Percentiles rank a stretch among this genome's conserved stretches.
Evolutionary conservation across 805 yeast species (phyloP).

Genomic region (Blastobotrys chiropterorum): DNA sequence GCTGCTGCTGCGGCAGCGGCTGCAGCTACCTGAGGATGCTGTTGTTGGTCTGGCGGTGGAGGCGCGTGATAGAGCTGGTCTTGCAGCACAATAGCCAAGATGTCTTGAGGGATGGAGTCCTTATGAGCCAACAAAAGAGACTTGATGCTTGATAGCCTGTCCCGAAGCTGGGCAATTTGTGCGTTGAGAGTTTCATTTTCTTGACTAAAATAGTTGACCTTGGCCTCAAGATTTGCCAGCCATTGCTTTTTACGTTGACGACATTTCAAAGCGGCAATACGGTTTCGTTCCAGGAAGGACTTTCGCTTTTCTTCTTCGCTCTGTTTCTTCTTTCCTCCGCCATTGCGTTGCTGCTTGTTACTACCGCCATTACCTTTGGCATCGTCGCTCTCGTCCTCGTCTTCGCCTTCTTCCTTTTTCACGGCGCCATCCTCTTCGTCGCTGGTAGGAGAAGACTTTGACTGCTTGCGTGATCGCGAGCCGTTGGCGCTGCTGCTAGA

Average conservation of each 20-base stretch:
- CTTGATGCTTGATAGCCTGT: conserved; percentile 45
- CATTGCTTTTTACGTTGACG: conserved; percentile 90
- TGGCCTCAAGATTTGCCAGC: conserved; percentile 75
- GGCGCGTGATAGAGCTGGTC: neutral
- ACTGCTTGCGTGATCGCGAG: neutral
- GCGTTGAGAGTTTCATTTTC: conserved; percentile 63
- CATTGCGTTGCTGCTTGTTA: conserved; percentile 1
- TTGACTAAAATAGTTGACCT: conserved; percentile 58
- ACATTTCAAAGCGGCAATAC: conserved; percentile 94
- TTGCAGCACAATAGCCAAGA: conserved; percentile 1
- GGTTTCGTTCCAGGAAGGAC: conserved; percentile 78
- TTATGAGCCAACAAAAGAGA: conserved; percentile 12
- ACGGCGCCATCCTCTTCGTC: neutral
- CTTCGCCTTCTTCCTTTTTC: conserved; percentile 1
- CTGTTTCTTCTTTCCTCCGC: conserved; percentile 28
- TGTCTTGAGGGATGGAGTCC: conserved; percentile 9
- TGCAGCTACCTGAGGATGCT: neutral
- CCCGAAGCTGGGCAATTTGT: conserved; percentile 53
- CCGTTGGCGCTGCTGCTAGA: neutral
- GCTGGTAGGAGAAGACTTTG: neutral
- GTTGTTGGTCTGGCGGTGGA: neutral
- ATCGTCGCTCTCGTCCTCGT: neutral
- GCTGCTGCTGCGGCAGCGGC: neutral
- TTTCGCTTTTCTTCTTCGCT: conserved; percentile 71
- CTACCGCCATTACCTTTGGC: neutral